Percentiles rank a stretch among this genome's conserved stretches.
Evolutionary conservation across 140 eudicot genomes (phyloP).

Genomic region (Bidens hawaiensis): DNA sequence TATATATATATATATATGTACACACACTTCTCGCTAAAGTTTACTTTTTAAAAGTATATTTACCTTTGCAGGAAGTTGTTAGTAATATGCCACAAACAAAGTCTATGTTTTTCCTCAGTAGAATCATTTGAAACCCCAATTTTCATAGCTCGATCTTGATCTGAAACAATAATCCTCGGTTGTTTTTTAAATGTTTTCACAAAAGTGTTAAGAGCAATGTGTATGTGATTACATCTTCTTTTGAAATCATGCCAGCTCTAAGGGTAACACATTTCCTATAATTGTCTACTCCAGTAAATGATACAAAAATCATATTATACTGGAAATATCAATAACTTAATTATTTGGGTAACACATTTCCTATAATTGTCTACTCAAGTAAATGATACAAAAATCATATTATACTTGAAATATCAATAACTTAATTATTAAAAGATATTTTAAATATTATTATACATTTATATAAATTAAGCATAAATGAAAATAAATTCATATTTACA

Average conservation of each 20-base stretch:
- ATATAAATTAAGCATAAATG: too few relatives aligned
- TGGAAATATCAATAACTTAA: too few relatives aligned
- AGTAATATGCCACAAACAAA: not conserved
- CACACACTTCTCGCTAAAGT: too few relatives aligned
- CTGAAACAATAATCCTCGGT: not conserved
- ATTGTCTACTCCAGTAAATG: constrained; percentile 1
- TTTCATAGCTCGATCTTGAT: too few relatives aligned
- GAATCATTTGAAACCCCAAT: not conserved
- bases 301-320: too few relatives aligned
- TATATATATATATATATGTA: too few relatives aligned
- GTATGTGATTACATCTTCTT: not conserved
- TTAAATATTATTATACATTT: too few relatives aligned
- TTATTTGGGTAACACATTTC: not conserved
- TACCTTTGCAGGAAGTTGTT: not conserved
- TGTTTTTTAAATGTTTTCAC: not conserved
- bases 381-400: constrained; percentile 1
- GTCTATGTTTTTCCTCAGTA: not conserved
- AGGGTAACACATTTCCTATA: not conserved
- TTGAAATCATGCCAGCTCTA: not conserved
- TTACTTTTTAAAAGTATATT: too few relatives aligned
- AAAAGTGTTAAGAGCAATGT: not conserved
- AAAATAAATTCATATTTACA: too few relatives aligned
- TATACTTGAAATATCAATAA: not conserved
- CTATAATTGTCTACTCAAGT: not conserved
- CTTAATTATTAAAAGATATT: not conserved